Evolutionary conservation across 352 stramenopile species (phyloP).

Genomic region (Phytophthora boehmeriae): DNA sequence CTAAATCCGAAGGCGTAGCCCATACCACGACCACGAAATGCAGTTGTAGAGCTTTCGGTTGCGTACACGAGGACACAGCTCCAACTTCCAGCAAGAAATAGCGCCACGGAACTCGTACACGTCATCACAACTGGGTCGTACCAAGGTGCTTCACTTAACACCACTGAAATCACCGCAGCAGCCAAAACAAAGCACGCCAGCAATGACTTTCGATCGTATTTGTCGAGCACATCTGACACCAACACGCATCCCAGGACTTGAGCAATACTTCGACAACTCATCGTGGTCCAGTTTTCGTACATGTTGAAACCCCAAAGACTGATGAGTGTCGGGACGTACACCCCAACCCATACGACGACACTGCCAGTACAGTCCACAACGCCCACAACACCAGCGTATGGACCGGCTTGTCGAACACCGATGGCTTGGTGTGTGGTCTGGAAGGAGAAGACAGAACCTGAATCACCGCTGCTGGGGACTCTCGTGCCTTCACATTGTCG

Average conservation of each 20-base stretch:
- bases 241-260: constrained; percentile 26
- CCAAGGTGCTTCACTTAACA: constrained; percentile 21
- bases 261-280: constrained; percentile 7
- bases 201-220: constrained; percentile 4
- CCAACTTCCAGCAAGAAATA: constrained; percentile 23
- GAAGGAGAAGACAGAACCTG: not conserved
- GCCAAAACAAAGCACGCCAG: constrained; percentile 13
- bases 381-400: constrained; percentile 29
- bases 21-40: constrained; percentile 20
- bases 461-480: not conserved
- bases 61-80: constrained; percentile 26
- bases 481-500: not conserved
- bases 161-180: constrained; percentile 1
- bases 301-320: constrained; percentile 35
- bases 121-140: constrained; percentile 10
- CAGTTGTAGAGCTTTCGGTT: constrained; percentile 14
- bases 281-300: constrained; percentile 20
- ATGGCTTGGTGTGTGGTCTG: not conserved
- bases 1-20: constrained; percentile 25
- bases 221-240: constrained; percentile 15
- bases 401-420: not conserved
- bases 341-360: constrained; percentile 35
- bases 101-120: constrained; percentile 12
- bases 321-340: constrained; percentile 35
- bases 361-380: constrained; percentile 30